Evolutionary conservation across 352 stramenopile species (phyloP), one percentile per base, ranked within the genome.

Genomic region (Phytopythium montanum): DNA sequence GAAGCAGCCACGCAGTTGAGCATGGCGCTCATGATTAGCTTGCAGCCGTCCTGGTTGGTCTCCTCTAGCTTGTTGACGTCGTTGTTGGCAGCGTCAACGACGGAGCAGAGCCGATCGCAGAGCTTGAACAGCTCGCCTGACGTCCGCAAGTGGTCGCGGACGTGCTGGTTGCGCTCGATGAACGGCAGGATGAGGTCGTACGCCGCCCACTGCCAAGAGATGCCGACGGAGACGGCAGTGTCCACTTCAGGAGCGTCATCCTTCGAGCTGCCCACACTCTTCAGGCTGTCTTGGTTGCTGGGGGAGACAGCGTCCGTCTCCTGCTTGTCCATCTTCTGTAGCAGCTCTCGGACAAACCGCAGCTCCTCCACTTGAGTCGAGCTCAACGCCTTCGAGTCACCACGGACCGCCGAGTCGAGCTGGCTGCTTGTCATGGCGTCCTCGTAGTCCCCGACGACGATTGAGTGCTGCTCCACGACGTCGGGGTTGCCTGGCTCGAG

Each of bases 381-480:
- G 8, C 21, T 61, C 8, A 29, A 2, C 18, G 42, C 38, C 6
- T 14, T 56, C 8, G 44, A 39, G 14, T 38, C 39, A 0, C 52
- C 41, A 1, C 19, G 59, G 45, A 76, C 16, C 19, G 48, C 62
- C 18, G 46, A 41, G 26, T 71, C 54, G 10, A 93, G 59, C 21
- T 76, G 38, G 19, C 34, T 68, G 18, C 81, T 72, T 7, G 54
- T 66, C 10, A 75, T 46, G 0, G 68, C 68, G 53, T 93, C 81
- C 54, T 91, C 78, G 31, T 81, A 91, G 56, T 91, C 81, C 0
- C 79, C 84, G 48, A 88, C 80, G 25, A 93, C 78, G 44, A 83
- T 73, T 7, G 82, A 87, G 54, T 89, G 74, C 60, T 93, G 84
- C 45, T 91, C 81, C 6, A 78, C 56, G 12, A 93, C 61, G 39